phyloP scores from a whole-genome alignment of 2,329 filamentous ascomycete genomes.

The Colletotrichum musae region DNA sequence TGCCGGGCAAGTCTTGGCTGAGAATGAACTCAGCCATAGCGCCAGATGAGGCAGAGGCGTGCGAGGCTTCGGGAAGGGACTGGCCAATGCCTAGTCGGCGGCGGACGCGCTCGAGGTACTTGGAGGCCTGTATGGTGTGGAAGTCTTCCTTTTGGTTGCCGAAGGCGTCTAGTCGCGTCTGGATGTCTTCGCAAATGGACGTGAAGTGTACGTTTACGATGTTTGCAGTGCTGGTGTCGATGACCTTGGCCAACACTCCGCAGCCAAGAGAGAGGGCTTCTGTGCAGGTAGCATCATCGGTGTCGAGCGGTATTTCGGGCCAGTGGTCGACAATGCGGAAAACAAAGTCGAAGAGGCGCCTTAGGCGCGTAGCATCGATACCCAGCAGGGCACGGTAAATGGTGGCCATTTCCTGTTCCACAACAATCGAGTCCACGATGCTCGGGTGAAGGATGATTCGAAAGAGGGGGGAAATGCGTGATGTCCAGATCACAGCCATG shows the following conservation, averaged over 20 bases:
- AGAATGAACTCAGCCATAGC: slow-evolving; percentile 48
- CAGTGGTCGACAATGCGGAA: slow-evolving; percentile 42
- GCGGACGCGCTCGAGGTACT: slow-evolving; percentile 50
- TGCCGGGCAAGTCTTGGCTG: slow-evolving; percentile 51
- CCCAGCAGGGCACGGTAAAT: slow-evolving; percentile 55
- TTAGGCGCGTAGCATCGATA: slow-evolving; percentile 50
- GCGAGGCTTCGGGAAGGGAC: slow-evolving; percentile 35
- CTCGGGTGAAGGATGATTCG: slow-evolving; percentile 52
- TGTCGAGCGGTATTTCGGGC: slow-evolving; percentile 32
- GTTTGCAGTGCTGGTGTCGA: slow-evolving; percentile 55
- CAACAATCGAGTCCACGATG: slow-evolving; percentile 53
- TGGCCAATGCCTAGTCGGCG: slow-evolving; percentile 50
- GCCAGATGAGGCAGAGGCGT: slow-evolving; percentile 24
- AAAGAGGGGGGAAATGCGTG: slow-evolving; percentile 49
- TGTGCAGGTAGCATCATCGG: slow-evolving; percentile 38
- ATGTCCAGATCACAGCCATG: slow-evolving; percentile 9
- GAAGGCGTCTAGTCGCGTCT: slow-evolving; percentile 20
- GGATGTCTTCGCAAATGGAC: slow-evolving; percentile 38
- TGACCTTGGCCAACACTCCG: slow-evolving; percentile 50
- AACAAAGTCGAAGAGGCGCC: slow-evolving; percentile 51
- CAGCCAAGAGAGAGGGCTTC: slow-evolving; percentile 49
- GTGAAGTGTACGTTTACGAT: slow-evolving; percentile 49
- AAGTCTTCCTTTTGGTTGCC: slow-evolving; percentile 44
- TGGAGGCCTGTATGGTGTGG: slow-evolving; percentile 47
- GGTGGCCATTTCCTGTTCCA: slow-evolving; percentile 54